A percentile compares a stretch with the other conserved stretches of the same genome.
Evolutionary conservation across 257 asterid species (phyloP).

Genomic region (Solanum clarkiae): DNA sequence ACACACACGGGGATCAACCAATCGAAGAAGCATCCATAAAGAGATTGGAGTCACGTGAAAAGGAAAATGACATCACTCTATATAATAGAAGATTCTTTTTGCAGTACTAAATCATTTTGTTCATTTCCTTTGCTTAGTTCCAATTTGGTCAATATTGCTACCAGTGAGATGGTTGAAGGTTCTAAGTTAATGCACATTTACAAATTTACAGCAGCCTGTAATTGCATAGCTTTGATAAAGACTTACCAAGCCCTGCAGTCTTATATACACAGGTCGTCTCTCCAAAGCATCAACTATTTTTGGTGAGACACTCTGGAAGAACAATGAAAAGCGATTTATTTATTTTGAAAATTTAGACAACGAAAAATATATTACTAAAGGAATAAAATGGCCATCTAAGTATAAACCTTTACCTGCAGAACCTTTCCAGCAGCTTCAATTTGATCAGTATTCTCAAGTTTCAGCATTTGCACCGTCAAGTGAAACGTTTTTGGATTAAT

Average conservation of each 20-base stretch:
- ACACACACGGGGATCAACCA: neutral
- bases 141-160: neutral
- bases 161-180: neutral
- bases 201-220: neutral
- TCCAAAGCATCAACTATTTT: conserved; percentile 67
- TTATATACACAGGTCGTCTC: conserved; percentile 48
- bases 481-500: conserved; percentile 80
- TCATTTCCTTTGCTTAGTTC: neutral
- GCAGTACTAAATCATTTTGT: neutral
- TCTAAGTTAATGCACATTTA: neutral
- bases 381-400: neutral
- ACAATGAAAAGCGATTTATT: neutral
- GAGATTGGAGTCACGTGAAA: neutral
- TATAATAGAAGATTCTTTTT: neutral
- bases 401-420: conserved; percentile 46
- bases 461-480: conserved; percentile 91
- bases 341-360: neutral
- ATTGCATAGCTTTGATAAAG: conserved; percentile 8
- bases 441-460: conserved; percentile 73
- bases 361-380: neutral
- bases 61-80: neutral
- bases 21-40: neutral
- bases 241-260: conserved; percentile 78
- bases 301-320: conserved; percentile 49
- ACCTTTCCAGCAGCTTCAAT: conserved; percentile 62